phyloP scores from a whole-genome alignment of 116 monocot genomes.

The Phalaenopsis hybrid region DNA sequence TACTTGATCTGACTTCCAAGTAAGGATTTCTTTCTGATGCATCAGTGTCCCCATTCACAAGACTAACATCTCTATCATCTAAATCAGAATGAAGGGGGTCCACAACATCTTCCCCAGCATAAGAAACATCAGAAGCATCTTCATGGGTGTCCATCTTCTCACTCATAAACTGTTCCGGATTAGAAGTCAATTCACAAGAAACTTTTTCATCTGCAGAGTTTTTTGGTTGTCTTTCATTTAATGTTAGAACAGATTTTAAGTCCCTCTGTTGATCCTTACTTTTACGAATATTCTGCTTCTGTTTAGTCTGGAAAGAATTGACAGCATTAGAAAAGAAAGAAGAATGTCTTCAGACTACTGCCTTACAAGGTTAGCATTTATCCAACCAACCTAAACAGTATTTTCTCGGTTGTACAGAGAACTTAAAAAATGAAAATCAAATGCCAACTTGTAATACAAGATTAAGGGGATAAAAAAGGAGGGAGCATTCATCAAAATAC shows the following conservation, averaged over 20 bases:
- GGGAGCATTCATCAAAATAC: too few species aligned
- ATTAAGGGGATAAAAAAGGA: too few species aligned
- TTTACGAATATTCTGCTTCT: constrained; percentile 70
- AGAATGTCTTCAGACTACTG: constrained; percentile 12
- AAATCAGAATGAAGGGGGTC: constrained; percentile 43
- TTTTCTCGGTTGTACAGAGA: too few species aligned
- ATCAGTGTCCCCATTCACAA: constrained; percentile 62
- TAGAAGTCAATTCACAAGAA: constrained; percentile 25
- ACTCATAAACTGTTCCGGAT: constrained; percentile 2
- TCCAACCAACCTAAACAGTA: too few species aligned
- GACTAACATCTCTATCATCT: constrained; percentile 36
- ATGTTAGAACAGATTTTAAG: constrained; percentile 37
- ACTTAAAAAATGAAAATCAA: too few species aligned
- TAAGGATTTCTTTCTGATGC: constrained; percentile 32
- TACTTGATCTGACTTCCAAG: constrained; percentile 23
- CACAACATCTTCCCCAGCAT: constrained; percentile 35
- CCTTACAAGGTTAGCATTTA: too few species aligned
- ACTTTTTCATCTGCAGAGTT: constrained; percentile 27
- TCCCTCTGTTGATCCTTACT: constrained; percentile 63
- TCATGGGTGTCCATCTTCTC: constrained; percentile 33
- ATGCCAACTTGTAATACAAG: too few species aligned
- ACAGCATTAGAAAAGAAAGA: constrained; percentile 27
- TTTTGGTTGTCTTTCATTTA: constrained; percentile 31
- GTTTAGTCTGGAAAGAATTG: constrained; percentile 50
- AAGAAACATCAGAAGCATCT: constrained; percentile 59